phyloP scores from a whole-genome alignment of 2,329 filamentous ascomycete genomes.

The Fusarium succisae region DNA sequence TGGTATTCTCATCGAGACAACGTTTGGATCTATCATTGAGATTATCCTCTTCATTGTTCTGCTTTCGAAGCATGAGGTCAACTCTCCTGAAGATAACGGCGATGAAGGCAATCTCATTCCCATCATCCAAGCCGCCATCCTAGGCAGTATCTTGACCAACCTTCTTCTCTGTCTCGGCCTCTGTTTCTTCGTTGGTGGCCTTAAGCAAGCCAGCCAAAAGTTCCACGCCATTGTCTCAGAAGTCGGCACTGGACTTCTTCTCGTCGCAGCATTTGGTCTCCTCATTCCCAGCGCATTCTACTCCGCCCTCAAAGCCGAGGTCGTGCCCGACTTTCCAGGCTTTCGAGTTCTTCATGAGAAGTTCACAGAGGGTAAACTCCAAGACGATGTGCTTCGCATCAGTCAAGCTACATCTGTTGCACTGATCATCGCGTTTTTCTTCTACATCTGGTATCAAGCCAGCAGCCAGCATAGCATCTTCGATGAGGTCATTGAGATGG shows the following conservation, averaged over 20 bases:
- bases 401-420: slow-evolving; percentile 71
- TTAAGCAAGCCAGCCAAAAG: slow-evolving; percentile 65
- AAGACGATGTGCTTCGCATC: slow-evolving; percentile 62
- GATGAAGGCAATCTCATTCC: slow-evolving; percentile 56
- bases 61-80: slow-evolving; percentile 50
- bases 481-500: slow-evolving; percentile 61
- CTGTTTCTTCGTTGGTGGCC: slow-evolving; percentile 73
- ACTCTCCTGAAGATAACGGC: slow-evolving; percentile 29
- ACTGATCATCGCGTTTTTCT: slow-evolving; percentile 66
- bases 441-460: slow-evolving; percentile 70
- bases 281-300: slow-evolving; percentile 50
- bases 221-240: slow-evolving; percentile 75
- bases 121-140: slow-evolving; percentile 74
- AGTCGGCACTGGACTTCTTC: slow-evolving; percentile 70
- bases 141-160: slow-evolving; percentile 75
- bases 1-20: slow-evolving; percentile 60
- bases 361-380: slow-evolving; percentile 51
- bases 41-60: slow-evolving; percentile 75
- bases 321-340: slow-evolving; percentile 32
- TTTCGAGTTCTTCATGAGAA: slow-evolving; percentile 38
- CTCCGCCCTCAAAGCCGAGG: slow-evolving; percentile 47
- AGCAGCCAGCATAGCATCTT: slow-evolving; percentile 71
- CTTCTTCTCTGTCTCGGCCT: slow-evolving; percentile 72
- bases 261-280: slow-evolving; percentile 62
- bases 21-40: slow-evolving; percentile 72